phyloP scores from a whole-genome alignment of 2,329 filamentous ascomycete species.

The Arthrobotrys musiformis region DNA sequence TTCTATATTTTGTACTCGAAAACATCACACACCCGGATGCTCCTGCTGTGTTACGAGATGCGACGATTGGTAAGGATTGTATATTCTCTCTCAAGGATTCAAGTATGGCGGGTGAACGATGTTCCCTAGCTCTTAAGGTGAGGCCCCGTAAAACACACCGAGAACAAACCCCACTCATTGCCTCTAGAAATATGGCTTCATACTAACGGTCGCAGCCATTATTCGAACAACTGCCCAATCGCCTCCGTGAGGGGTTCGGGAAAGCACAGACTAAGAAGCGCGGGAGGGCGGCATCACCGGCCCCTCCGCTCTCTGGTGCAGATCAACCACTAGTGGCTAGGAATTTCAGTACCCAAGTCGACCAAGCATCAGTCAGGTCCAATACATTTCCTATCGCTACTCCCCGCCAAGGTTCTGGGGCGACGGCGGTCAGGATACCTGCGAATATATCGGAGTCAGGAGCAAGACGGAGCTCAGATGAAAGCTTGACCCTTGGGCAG shows the following conservation, averaged over 20 bases:
- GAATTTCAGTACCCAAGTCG: conserved; percentile 57
- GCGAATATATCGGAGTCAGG: conserved; percentile 57
- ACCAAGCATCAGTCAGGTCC: conserved; percentile 59
- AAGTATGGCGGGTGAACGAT: conserved; percentile 88
- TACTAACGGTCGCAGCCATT: conserved; percentile 69
- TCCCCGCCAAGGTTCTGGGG: conserved; percentile 56
- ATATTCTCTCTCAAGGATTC: conserved; percentile 81
- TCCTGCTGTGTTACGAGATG: conserved; percentile 84
- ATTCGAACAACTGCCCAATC: conserved; percentile 84
- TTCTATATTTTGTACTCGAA: conserved; percentile 82
- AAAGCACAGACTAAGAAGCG: conserved; percentile 68
- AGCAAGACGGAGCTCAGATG: conserved; percentile 58
- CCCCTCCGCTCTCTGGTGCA: conserved; percentile 63
- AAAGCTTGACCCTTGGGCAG: conserved; percentile 46
- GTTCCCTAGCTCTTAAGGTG: conserved; percentile 80
- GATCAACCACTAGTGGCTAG: conserved; percentile 59
- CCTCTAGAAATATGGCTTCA: not conserved
- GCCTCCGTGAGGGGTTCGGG: conserved; percentile 69
- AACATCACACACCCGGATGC: conserved; percentile 80
- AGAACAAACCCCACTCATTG: not conserved
- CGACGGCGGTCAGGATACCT: conserved; percentile 27
- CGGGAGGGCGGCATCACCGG: conserved; percentile 63
- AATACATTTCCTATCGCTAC: conserved; percentile 57
- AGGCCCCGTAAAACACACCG: not conserved
- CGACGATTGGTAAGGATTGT: conserved; percentile 83